These are phyloP conservation scores for Beauveria sp. DNA, from an alignment of 2,329 filamentous ascomycete species.

Conservation along the genomic window DNA sequence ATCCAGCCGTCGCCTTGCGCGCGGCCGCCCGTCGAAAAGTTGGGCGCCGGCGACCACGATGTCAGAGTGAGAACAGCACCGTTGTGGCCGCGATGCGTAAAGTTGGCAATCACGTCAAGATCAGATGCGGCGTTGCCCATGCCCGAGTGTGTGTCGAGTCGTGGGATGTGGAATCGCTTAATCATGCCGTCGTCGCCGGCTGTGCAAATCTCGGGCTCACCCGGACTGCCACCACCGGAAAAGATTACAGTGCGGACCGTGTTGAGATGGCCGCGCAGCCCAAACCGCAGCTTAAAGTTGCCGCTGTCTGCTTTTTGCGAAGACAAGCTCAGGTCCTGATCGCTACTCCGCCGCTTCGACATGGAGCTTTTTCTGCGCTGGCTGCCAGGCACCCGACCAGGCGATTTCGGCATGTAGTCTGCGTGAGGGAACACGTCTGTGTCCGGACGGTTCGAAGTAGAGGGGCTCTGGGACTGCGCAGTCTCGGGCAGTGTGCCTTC, in stretches of 20 bases:
- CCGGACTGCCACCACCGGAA: conserved; percentile 89
- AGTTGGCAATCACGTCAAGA: conserved; percentile 85
- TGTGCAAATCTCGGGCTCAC: conserved; percentile 94
- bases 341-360: conserved; percentile 61
- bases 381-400: conserved; percentile 58
- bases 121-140: conserved; percentile 57
- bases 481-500: conserved; percentile 61
- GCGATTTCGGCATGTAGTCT: conserved; percentile 74
- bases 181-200: conserved; percentile 92
- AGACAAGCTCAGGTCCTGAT: conserved; percentile 51
- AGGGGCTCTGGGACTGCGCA: conserved; percentile 36
- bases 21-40: conserved; percentile 81
- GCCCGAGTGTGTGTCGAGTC: conserved; percentile 52
- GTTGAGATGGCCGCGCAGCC: conserved; percentile 84
- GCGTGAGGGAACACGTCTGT: conserved; percentile 82
- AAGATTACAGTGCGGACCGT: conserved; percentile 94
- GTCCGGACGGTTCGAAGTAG: conserved; percentile 61
- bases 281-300: conserved; percentile 89
- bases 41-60: conserved; percentile 78
- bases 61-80: conserved; percentile 82
- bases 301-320: conserved; percentile 58
- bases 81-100: conserved; percentile 90
- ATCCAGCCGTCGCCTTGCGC: conserved; percentile 94
- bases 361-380: conserved; percentile 78
- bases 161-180: conserved; percentile 93